Evolutionary conservation across 2,329 filamentous ascomycete species (phyloP).

Genomic region (Moelleriella libera): DNA sequence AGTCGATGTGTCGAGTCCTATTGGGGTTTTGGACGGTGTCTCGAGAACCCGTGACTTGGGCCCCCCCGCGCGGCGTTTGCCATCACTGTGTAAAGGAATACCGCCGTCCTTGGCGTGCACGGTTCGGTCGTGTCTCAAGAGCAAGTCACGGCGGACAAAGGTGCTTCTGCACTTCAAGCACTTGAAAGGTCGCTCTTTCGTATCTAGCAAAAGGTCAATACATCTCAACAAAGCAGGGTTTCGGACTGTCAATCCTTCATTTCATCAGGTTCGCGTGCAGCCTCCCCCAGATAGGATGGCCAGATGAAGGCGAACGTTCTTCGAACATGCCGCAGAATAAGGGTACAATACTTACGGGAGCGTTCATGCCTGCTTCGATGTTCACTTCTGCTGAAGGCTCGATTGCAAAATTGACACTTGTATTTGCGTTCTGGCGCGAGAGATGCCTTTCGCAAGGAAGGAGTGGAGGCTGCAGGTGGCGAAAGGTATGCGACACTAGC

Average conservation of each 20-base stretch:
- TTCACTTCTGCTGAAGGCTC: conserved; percentile 94
- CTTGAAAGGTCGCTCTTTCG: conserved; percentile 97
- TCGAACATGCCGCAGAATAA: not conserved
- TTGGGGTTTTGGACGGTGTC: conserved; percentile 59
- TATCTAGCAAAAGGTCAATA: conserved; percentile 45
- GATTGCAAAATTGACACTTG: conserved; percentile 97
- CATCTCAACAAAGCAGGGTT: not conserved
- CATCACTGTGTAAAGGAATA: conserved; percentile 83
- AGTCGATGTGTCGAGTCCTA: conserved; percentile 69
- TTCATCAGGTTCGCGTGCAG: too few species aligned
- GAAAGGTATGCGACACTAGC: conserved; percentile 51
- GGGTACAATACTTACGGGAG: conserved; percentile 63
- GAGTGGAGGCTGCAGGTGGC: conserved; percentile 51
- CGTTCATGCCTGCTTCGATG: conserved; percentile 94
- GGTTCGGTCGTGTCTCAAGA: conserved; percentile 92
- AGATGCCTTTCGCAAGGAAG: conserved; percentile 61
- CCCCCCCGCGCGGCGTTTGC: conserved; percentile 65
- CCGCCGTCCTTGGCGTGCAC: conserved; percentile 98
- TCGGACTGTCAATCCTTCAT: too few species aligned
- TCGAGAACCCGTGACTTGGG: conserved; percentile 51
- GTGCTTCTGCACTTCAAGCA: conserved; percentile 97
- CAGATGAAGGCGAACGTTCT: not conserved
- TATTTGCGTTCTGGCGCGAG: conserved; percentile 91
- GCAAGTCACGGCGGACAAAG: conserved; percentile 91
- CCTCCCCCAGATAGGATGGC: not conserved